Percentiles rank a stretch among this genome's conserved stretches.
phyloP scores from a whole-genome alignment of 108 stramenopile species.

The Cyclotella sp. region DNA sequence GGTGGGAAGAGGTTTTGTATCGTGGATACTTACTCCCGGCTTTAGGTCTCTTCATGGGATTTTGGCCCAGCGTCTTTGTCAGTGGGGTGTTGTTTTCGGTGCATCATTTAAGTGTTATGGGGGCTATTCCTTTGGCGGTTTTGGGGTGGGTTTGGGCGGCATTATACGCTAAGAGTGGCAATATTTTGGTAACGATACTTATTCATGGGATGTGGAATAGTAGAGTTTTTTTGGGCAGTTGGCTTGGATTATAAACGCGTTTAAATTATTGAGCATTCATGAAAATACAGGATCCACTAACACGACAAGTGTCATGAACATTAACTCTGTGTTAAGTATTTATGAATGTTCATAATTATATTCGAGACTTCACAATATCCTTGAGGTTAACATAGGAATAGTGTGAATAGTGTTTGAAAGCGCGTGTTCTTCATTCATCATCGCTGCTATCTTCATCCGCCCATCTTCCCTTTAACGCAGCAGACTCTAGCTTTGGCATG shows the following conservation, averaged over 20 bases:
- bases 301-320: too few species aligned
- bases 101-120: constrained; percentile 86
- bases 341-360: too few species aligned
- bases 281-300: too few species aligned
- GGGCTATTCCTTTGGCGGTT: constrained; percentile 86
- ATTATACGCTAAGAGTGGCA: constrained; percentile 83
- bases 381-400: neutral
- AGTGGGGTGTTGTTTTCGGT: constrained; percentile 84
- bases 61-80: constrained; percentile 68
- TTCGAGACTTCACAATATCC: neutral
- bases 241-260: constrained; percentile 80
- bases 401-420: neutral
- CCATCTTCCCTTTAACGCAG: constrained; percentile 18
- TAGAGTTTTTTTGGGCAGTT: constrained; percentile 89
- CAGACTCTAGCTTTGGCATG: constrained; percentile 18
- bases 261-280: neutral
- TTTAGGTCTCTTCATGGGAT: constrained; percentile 58
- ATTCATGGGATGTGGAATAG: constrained; percentile 96
- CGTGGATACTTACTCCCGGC: constrained; percentile 87
- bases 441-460: constrained; percentile 32
- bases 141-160: constrained; percentile 91
- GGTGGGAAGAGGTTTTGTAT: constrained; percentile 95
- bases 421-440: constrained; percentile 17
- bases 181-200: constrained; percentile 85
- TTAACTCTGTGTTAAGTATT: too few species aligned